Evolutionary conservation across 2,329 filamentous ascomycete species (phyloP).

Genomic region (Beauveria sp.): DNA sequence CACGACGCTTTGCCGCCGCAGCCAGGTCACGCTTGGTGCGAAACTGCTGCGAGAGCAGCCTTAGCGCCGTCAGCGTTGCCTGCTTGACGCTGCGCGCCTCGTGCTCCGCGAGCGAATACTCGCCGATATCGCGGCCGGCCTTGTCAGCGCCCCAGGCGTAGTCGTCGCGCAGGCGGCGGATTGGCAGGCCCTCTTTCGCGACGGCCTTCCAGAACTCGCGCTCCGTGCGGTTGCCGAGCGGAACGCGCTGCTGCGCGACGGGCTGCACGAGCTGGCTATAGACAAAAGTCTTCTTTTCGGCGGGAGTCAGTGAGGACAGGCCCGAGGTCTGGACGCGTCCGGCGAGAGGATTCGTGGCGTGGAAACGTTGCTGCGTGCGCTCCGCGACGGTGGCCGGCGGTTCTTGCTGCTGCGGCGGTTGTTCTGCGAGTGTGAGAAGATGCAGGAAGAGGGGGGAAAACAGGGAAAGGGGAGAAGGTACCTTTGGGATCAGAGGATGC

Average conservation of each 20-base stretch:
- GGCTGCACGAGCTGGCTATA: constrained; percentile 39
- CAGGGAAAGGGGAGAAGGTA: not conserved
- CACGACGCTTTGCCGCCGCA: not conserved
- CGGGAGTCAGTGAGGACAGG: constrained; percentile 35
- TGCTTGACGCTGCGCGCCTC: constrained; percentile 34
- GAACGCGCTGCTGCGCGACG: constrained; percentile 27
- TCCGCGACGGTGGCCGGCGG: constrained; percentile 36
- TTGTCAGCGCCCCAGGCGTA: constrained; percentile 45
- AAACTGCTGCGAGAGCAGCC: constrained; percentile 38
- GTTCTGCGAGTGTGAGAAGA: not conserved
- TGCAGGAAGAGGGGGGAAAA: too few relatives aligned
- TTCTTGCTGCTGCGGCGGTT: not conserved
- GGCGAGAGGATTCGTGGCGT: constrained; percentile 43
- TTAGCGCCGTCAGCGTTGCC: constrained; percentile 34
- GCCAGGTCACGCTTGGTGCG: constrained; percentile 28
- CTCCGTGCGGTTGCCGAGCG: constrained; percentile 39
- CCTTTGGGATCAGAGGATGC: constrained; percentile 3
- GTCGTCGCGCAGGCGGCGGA: constrained; percentile 33
- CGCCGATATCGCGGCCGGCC: constrained; percentile 40
- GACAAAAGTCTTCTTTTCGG: constrained; percentile 42
- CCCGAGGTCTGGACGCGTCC: constrained; percentile 35
- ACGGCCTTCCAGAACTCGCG: constrained; percentile 52
- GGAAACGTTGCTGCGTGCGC: constrained; percentile 38
- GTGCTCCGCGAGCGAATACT: constrained; percentile 40
- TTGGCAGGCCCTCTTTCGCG: constrained; percentile 43